Base-by-base conservation (phyloP, 371 early-diverging fungal species). In the Mucor saturninus region DNA sequence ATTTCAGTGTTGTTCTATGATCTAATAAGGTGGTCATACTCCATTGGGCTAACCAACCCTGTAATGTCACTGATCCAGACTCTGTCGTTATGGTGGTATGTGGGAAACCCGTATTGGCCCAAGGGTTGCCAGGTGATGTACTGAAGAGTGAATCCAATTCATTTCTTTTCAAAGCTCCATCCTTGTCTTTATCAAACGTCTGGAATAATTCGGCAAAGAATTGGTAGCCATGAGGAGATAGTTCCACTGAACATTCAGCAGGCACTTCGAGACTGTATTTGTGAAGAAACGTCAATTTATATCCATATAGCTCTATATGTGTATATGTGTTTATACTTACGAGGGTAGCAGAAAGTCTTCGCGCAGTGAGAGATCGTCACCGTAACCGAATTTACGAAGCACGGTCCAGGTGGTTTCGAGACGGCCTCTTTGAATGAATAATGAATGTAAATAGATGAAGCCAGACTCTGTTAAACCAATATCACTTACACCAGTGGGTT, bases 351-450 rank as follows among this genome's bases (percentile, higher is more conserved):
- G 64, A 69, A 89, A 96, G 64, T 96, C 97, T 69, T 95, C 94
- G 45, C 94, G 79, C 54, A 98, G 70, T 1, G 90, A 87, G 38
- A 98, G 69, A 60, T 96, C 95, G 67, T 96, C 94, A 30, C 95
- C 95, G 69, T 98, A 98, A 15, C 98, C 98, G 81, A 96, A 98
- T 65, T 89, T 90, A 35, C 97, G 80, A 42, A 98, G 74, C 3
- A 98, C 97, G 26, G 94, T 93, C 99, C 99, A 98, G 9, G 97
- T 96, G 1, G 99, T 98, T 64, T 98, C 99, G 8, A 96, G 82
- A 26, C 98, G 86, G 4, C 99, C 99, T 10, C 94, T 83, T 81
- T 97, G 96, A 54, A 98, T 95, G 74, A 98, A 98, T 28, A 96
- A 85, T 38, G 91, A 90, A 71, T 97, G 96, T 49, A 98, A 79